Evolutionary conservation across 805 yeast species (phyloP).

Genomic region (Lachancea kluyveri): DNA sequence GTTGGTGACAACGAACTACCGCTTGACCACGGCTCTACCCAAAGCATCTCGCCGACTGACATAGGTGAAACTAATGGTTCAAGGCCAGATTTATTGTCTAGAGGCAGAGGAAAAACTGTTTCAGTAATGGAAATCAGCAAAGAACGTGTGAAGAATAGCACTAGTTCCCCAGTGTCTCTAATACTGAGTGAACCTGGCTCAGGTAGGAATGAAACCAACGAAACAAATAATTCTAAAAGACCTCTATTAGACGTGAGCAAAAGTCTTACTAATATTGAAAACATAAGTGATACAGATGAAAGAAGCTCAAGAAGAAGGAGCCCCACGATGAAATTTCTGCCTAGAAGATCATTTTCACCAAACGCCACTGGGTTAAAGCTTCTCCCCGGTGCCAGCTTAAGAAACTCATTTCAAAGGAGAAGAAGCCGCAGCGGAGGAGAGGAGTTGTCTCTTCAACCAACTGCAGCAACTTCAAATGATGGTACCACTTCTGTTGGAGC

Average conservation of each 20-base stretch:
- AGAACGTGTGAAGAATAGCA: too few species aligned
- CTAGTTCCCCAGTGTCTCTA: too few species aligned
- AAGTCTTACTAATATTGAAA: constrained; percentile 1
- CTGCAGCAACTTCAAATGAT: constrained; percentile 2
- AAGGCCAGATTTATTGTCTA: neutral
- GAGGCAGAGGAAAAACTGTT: constrained; percentile 2
- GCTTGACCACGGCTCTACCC: constrained; percentile 2
- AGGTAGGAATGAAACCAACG: too few species aligned
- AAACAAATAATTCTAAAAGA: too few species aligned
- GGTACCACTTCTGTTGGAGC: neutral
- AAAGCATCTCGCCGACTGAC: neutral
- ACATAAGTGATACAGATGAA: constrained; percentile 8
- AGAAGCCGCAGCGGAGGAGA: constrained; percentile 10
- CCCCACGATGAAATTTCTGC: constrained; percentile 14
- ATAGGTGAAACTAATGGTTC: too few species aligned
- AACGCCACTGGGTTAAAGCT: constrained; percentile 18
- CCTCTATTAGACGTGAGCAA: neutral
- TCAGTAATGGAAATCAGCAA: neutral
- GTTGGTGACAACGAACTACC: neutral
- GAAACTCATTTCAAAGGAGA: constrained; percentile 14
- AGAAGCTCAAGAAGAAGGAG: constrained; percentile 25
- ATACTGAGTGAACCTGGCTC: too few species aligned
- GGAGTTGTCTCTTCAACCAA: neutral
- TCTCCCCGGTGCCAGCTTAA: constrained; percentile 13
- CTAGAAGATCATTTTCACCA: constrained; percentile 28